Percentiles rank a stretch among this genome's conserved stretches.
phyloP scores from a whole-genome alignment of 2,329 filamentous ascomycete species.

The Colletotrichum falcatum region DNA sequence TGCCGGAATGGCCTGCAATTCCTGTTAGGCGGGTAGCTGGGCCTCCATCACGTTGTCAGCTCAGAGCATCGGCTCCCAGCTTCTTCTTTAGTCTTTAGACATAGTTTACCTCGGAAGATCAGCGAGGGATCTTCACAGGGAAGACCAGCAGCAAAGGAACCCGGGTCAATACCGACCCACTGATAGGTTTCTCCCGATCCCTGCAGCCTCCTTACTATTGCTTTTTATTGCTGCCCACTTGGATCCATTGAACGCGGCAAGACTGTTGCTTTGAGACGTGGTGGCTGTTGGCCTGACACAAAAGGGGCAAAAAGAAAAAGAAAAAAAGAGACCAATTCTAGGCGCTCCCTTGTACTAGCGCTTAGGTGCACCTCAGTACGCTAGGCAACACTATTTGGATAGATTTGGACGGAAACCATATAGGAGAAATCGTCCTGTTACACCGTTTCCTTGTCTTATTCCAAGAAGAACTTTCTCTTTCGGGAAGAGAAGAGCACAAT shows the following conservation, averaged over 20 bases:
- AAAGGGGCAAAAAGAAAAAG: no score
- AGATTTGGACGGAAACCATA: no score
- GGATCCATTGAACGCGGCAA: neutral
- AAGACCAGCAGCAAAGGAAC: neutral
- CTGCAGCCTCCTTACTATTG: neutral
- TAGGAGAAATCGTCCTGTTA: no score
- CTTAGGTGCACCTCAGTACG: no score
- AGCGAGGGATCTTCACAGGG: neutral
- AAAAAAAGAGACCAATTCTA: no score
- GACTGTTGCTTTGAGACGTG: neutral
- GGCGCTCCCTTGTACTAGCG: no score
- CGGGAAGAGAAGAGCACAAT: no score
- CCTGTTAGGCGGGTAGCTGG: neutral
- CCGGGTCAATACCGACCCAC: neutral
- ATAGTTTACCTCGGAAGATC: neutral
- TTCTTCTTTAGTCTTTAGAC: neutral
- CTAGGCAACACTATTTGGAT: no score
- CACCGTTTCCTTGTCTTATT: no score
- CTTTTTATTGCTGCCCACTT: neutral
- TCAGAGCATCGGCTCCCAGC: neutral
- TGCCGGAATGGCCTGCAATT: conserved; percentile 1
- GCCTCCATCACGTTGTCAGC: neutral
- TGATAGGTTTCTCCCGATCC: neutral
- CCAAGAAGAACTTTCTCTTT: no score
- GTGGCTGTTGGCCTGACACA: neutral